Base-by-base conservation (phyloP, 345 rosid genomes). In the Ailanthus altissimus region DNA sequence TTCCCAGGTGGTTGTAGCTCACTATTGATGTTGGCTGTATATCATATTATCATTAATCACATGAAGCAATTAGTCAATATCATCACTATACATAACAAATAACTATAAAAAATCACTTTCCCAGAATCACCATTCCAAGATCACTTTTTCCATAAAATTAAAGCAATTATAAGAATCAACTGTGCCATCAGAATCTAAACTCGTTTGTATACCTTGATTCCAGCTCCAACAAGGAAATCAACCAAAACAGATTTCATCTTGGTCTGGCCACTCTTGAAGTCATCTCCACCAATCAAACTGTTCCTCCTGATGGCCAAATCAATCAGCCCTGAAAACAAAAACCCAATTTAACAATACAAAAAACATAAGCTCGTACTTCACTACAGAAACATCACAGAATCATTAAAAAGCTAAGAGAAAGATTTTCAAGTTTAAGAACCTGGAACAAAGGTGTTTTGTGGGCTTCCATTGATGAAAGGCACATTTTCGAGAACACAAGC, bases 251-350 rank as follows among this genome's bases (percentile, higher is more conserved):
- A 96, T 75, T 93, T 93, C 95, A 96, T 96, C 90, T 96, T 96
- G 79, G 99, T 96, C 86, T 96, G 99, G 73, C 99, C 99, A 84
- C 98, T 96, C 87, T 96, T 96, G 86, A 96, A 96, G 86, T 96
- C 98, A 80, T 96, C 98, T 62, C 98, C 99, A 68, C 99, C 99
- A 38, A 96, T 96, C 83, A 96, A 85, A 70, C 92, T 80, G 88
- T 92, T 92, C 80, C 88, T 88, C 86, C 81, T 81, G 21, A 93
- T 90, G 42, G 98, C 98, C 85, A 96, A 80, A 76, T 96, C 98
- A 75, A 96, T 88, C n/a, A 96, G 89, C 81, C 99, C 98, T 91
- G 88, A 21, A 68, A 7, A 73, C 16, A 43, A 70, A 54, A 54
- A 2, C 38, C 54, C 8, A 67, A 60, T 11, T 18, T 11, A 70